Evolutionary conservation across 2,329 filamentous ascomycete species (phyloP).

Genomic region (Exutisphaerella laricina): DNA sequence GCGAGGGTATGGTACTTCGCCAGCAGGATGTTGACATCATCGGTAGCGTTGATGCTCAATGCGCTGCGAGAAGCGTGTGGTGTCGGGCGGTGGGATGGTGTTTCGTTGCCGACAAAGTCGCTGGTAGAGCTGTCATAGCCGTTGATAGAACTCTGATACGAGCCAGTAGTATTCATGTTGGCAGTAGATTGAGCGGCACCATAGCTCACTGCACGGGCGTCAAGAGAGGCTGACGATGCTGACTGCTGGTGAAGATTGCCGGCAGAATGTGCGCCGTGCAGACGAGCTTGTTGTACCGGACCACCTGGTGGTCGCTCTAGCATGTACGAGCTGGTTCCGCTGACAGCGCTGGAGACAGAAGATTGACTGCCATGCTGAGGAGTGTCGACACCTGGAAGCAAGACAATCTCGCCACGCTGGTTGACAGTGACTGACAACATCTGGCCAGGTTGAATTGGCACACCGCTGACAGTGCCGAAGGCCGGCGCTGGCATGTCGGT

Average conservation of each 20-base stretch:
- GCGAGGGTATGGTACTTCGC: conserved; percentile 11
- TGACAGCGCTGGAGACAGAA: background rate
- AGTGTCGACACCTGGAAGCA: background rate
- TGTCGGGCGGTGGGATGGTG: conserved; percentile 8
- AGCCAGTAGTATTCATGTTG: no score
- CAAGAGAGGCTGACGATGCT: background rate
- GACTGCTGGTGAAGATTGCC: conserved; percentile 3
- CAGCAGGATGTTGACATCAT: conserved; percentile 8
- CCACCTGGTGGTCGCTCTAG: background rate
- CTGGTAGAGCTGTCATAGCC: background rate
- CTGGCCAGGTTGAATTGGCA: background rate
- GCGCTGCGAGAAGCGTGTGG: conserved; percentile 2
- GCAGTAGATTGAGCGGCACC: no score
- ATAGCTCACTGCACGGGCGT: no score
- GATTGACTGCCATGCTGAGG: background rate
- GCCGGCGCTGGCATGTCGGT: background rate
- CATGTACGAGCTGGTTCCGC: background rate
- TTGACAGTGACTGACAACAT: conserved; percentile 6
- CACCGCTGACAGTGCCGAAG: background rate
- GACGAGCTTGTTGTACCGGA: background rate
- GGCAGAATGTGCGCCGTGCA: conserved; percentile 3
- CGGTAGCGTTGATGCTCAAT: conserved; percentile 5
- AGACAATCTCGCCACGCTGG: conserved; percentile 1
- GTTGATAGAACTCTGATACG: background rate
- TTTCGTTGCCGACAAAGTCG: conserved; percentile 4